phyloP scores from a whole-genome alignment of 108 stramenopile genomes.

The Cyclotella atomus region DNA sequence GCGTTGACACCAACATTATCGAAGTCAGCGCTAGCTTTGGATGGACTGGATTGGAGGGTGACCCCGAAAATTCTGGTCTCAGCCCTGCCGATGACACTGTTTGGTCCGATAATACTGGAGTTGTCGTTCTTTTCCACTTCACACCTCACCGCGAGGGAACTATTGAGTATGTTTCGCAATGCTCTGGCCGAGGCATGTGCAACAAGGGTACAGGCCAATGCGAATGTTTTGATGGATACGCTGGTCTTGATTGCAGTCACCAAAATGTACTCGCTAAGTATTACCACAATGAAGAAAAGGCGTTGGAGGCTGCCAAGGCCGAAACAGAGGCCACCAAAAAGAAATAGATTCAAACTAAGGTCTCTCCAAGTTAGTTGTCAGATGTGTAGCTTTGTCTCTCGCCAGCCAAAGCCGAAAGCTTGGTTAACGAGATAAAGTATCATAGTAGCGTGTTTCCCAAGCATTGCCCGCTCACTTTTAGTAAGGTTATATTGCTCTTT shows the following conservation, averaged over 20 bases:
- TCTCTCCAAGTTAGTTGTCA: no score
- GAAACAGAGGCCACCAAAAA: neutral
- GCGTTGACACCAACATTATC: conserved; percentile 62
- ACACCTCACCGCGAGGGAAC: conserved; percentile 54
- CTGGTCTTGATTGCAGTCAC: conserved; percentile 32
- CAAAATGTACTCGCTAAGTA: conserved; percentile 35
- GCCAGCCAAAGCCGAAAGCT: no score
- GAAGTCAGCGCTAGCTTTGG: conserved; percentile 61
- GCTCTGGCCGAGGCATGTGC: conserved; percentile 70
- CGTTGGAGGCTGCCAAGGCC: neutral
- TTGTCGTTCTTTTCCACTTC: conserved; percentile 67
- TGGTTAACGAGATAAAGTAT: no score
- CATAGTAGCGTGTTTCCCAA: no score
- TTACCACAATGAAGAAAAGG: no score
- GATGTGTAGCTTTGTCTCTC: no score
- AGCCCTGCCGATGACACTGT: conserved; percentile 24
- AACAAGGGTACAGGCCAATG: conserved; percentile 53
- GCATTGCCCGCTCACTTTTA: no score
- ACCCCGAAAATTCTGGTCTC: conserved; percentile 44
- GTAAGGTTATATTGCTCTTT: no score
- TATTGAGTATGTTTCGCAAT: conserved; percentile 61
- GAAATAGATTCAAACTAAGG: neutral
- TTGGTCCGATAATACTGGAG: conserved; percentile 53
- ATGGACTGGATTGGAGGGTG: conserved; percentile 59
- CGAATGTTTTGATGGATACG: conserved; percentile 69